Percentiles rank a stretch among this genome's conserved stretches.
Evolutionary conservation across 352 stramenopile genomes (phyloP).

Genomic region (Pythium coloratum): DNA sequence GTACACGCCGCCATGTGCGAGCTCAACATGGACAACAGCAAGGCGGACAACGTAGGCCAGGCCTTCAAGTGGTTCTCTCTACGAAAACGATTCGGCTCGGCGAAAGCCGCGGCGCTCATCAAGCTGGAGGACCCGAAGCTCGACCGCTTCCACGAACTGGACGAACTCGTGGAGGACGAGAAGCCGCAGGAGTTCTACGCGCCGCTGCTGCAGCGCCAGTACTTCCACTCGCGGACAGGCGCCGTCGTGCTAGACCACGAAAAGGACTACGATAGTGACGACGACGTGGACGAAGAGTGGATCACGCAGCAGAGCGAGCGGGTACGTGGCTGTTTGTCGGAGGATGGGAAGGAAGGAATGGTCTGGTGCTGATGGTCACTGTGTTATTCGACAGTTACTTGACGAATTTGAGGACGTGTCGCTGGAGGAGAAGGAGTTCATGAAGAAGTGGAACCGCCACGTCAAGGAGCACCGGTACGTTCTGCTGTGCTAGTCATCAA

Average conservation of each 20-base stretch:
- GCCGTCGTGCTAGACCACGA: constrained; percentile 81
- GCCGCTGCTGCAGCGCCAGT: constrained; percentile 77
- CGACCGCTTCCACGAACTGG: constrained; percentile 69
- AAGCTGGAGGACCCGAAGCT: constrained; percentile 20
- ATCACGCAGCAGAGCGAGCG: constrained; percentile 86
- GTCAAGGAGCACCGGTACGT: constrained; percentile 72
- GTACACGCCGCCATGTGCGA: constrained; percentile 49
- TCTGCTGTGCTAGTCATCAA: neutral
- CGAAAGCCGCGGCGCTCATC: neutral
- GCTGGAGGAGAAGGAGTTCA: constrained; percentile 87
- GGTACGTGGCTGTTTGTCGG: constrained; percentile 29
- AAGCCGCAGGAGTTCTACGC: constrained; percentile 74
- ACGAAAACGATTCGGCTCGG: constrained; percentile 17
- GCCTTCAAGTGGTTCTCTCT: constrained; percentile 64
- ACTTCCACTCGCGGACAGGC: constrained; percentile 87
- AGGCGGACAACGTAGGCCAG: constrained; percentile 61
- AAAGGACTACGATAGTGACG: constrained; percentile 86
- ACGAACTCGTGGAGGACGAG: constrained; percentile 45
- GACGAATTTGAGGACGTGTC: constrained; percentile 89
- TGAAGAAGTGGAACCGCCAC: constrained; percentile 91
- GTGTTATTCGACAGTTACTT: constrained; percentile 45
- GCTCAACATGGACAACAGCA: constrained; percentile 47
- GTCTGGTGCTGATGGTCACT: neutral
- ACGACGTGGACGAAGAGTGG: constrained; percentile 89
- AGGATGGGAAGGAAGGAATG: constrained; percentile 4